Evolutionary conservation across 805 yeast species (phyloP).

Genomic region (Hemisphaericaspora nanyangensis): DNA sequence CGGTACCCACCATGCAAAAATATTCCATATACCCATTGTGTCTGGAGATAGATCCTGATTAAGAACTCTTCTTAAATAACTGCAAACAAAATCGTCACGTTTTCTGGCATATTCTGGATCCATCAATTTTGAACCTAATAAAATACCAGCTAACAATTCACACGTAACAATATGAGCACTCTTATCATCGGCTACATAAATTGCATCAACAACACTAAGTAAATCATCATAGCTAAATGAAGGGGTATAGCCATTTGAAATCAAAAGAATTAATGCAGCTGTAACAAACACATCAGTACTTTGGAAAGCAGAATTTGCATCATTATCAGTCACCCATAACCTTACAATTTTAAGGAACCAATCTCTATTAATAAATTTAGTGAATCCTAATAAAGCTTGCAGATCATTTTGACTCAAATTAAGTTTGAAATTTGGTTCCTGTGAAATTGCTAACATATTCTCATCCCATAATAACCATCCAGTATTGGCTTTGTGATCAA

Average conservation of each 20-base stretch:
- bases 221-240: slow-evolving; percentile 49
- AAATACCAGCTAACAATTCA: slow-evolving; percentile 65
- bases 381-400: slow-evolving; percentile 38
- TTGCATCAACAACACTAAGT: slow-evolving; percentile 42
- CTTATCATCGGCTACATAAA: slow-evolving; percentile 65
- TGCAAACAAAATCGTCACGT: slow-evolving; percentile 46
- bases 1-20: slow-evolving; percentile 73
- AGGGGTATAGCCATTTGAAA: slow-evolving; percentile 41
- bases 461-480: slow-evolving; percentile 82
- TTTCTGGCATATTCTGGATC: slow-evolving; percentile 22
- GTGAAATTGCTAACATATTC: slow-evolving; percentile 43
- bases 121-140: slow-evolving; percentile 47
- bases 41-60: slow-evolving; percentile 68
- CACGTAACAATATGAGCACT: slow-evolving; percentile 71
- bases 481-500: slow-evolving; percentile 51
- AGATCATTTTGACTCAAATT: slow-evolving; percentile 42
- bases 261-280: slow-evolving; percentile 45
- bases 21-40: slow-evolving; percentile 67
- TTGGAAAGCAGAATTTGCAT: slow-evolving; percentile 62
- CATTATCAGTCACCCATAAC: slow-evolving; percentile 62
- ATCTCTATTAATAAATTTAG: slow-evolving; percentile 43
- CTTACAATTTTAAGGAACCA: slow-evolving; percentile 56
- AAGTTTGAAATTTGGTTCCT: slow-evolving; percentile 20
- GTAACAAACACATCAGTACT: slow-evolving; percentile 60
- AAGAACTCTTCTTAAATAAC: slow-evolving; percentile 45